These are phyloP conservation scores for Trichoderma citrinoviride DNA, from an alignment of 2,329 filamentous ascomycete species.

Conservation along the genomic window DNA sequence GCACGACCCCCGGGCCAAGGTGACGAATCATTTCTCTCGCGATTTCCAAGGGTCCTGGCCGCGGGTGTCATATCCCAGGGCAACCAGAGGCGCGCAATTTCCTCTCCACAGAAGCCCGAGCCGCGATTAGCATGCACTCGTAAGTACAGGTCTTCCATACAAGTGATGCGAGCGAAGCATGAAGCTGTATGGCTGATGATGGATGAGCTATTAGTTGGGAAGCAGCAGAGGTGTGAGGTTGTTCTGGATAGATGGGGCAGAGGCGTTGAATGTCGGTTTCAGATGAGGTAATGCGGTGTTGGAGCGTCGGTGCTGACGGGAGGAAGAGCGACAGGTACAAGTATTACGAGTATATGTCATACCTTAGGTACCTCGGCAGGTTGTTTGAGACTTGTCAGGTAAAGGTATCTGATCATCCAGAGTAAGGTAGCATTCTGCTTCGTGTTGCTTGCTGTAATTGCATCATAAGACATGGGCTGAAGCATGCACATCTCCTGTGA, in stretches of 20 bases:
- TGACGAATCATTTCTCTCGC: constrained; percentile 19
- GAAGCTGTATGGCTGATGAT: too few species aligned
- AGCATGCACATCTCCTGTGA: not conserved
- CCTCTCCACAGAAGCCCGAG: constrained; percentile 5
- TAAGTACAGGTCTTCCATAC: too few species aligned
- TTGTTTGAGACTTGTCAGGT: not conserved
- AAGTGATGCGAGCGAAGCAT: too few species aligned
- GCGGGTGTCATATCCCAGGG: constrained; percentile 26
- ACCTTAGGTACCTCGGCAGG: too few species aligned
- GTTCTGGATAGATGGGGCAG: constrained; percentile 5
- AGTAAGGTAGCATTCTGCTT: not conserved
- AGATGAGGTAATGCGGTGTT: not conserved
- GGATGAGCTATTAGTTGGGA: not conserved
- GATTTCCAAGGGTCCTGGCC: constrained; percentile 10
- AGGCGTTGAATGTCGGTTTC: not conserved
- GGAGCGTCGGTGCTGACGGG: not conserved
- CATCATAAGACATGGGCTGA: not conserved
- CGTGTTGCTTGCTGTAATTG: not conserved
- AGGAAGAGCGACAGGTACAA: not conserved
- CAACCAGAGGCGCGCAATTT: constrained; percentile 22
- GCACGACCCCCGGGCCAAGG: not conserved
- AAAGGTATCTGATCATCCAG: not conserved
- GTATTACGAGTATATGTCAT: too few species aligned
- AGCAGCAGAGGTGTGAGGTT: not conserved
- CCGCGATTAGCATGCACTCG: not conserved